Base-by-base conservation (phyloP, 2,329 filamentous ascomycete species). In the Septoria linicola region DNA sequence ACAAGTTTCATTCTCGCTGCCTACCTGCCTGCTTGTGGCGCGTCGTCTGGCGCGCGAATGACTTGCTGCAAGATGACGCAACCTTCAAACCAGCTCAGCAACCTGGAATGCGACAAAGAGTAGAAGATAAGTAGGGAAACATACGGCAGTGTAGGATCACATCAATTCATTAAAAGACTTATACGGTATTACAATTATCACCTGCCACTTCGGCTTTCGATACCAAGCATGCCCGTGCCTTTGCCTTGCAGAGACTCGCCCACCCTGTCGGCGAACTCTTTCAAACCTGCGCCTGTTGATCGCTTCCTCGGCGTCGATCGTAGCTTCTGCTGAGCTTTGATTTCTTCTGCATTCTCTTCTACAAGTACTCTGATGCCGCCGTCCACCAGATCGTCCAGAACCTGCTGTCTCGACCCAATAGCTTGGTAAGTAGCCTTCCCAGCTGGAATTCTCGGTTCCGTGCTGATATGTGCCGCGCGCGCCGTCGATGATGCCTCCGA, bases 231-330 rank as follows among this genome's bases (percentile, higher is more conserved):
- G 45, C 72, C 73, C 10, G 70, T 73, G 23, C 71, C 69, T 53
- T 71, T 69, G 27, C 73, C 73, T 35, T 76, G 73, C 17, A 76
- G 59, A 45, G 72, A 73, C 53, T 72, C 71, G 45, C 73, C 73
- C 37, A 76, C 70, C 55, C 72, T 70, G 54, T 73, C 73, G 27
- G 72, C 67, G 32, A 76, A 60, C 16, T 71, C 72, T 61, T 75
- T 75, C 55, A 74, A 63, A 7, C 63, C 60, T n/a, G 61, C 63
- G 42, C 71, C 73, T 13, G 67, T 67, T 8, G 64, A 66, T 37
- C 70, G 62, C 62, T 75, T 76, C 17, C 73, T 62, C 8, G 71
- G 67, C 44, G 67, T 74, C 35, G 69, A 66, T 23, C 72, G 68
- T 39, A 70, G 61, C 40, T 53, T 60, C 36, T 59, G 55, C 44